phyloP scores from a whole-genome alignment of 768 basidiomycete genomes.

The Russula virescens region DNA sequence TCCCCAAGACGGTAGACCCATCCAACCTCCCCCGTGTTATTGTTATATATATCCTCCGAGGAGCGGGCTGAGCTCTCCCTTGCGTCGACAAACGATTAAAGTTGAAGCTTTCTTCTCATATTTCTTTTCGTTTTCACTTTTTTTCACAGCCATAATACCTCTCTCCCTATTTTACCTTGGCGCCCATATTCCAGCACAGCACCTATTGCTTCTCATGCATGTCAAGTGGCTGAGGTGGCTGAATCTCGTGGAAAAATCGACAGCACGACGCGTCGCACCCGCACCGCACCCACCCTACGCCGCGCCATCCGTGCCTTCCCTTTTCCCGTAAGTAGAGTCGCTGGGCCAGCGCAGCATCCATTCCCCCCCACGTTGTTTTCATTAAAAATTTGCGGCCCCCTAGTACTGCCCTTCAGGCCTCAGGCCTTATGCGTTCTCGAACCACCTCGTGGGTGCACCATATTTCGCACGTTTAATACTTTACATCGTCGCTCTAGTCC shows the following conservation, averaged over 20 bases:
- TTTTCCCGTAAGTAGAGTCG: neutral
- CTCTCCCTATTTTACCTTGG: slow-evolving; percentile 1
- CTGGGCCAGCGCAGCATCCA: slow-evolving; percentile 13
- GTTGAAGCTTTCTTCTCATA: neutral
- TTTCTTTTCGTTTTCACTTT: neutral
- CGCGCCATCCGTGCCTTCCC: neutral
- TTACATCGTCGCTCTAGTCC: neutral
- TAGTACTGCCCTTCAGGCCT: no score
- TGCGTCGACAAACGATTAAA: slow-evolving; percentile 1
- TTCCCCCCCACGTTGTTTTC: slow-evolving; percentile 1
- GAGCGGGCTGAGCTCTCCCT: neutral
- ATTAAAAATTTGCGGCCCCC: neutral
- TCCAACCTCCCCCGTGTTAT: neutral
- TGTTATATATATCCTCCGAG: slow-evolving; percentile 1
- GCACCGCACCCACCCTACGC: no score
- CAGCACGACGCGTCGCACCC: no score
- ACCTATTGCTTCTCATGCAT: neutral
- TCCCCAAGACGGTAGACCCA: slow-evolving; percentile 11
- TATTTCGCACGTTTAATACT: slow-evolving; percentile 2
- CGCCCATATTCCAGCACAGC: neutral
- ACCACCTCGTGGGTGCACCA: slow-evolving; percentile 1
- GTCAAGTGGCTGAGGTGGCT: neutral
- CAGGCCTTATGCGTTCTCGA: no score
- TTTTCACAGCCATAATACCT: neutral
- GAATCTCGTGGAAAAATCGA: neutral